Evolutionary conservation across 176 grass and related monocot genomes (phyloP).

Genomic region (Oryza officinalis): DNA sequence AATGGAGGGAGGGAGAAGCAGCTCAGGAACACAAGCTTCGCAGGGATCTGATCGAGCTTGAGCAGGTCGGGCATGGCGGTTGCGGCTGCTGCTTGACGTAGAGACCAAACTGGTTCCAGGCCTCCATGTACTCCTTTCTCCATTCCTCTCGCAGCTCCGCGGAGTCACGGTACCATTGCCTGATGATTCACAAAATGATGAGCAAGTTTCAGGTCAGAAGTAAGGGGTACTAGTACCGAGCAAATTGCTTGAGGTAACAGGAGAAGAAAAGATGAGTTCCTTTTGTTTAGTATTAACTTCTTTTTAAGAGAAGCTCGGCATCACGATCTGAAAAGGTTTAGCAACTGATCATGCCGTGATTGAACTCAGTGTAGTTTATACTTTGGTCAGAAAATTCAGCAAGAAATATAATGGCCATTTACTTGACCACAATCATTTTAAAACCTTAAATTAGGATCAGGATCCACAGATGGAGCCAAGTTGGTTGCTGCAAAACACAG

Average conservation of each 20-base stretch:
- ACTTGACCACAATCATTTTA: background rate
- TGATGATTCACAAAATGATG: slow-evolving; percentile 29
- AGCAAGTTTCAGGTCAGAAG: background rate
- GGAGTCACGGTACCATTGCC: slow-evolving; percentile 80
- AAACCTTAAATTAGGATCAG: background rate
- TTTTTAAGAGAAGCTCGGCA: background rate
- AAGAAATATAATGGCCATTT: background rate
- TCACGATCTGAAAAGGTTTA: too few relatives aligned
- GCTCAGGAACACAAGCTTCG: slow-evolving; percentile 66
- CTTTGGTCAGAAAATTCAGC: background rate
- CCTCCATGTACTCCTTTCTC: slow-evolving; percentile 82
- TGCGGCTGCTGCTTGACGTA: slow-evolving; percentile 41
- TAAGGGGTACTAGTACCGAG: background rate
- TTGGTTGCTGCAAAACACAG: background rate
- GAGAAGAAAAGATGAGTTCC: background rate
- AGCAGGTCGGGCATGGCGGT: slow-evolving; percentile 58
- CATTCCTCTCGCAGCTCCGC: slow-evolving; percentile 72
- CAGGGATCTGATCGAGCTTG: slow-evolving; percentile 78
- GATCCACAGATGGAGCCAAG: background rate
- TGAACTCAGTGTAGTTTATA: background rate
- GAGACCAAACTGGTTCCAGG: slow-evolving; percentile 58
- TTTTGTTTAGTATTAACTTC: background rate
- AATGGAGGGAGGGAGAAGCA: background rate
- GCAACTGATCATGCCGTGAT: background rate
- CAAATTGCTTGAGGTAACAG: background rate